A percentile compares a stretch with the other conserved stretches of the same genome.
phyloP scores from a whole-genome alignment of 129 eudicot species.

The sunflower (Helianthus annuus) region DNA sequence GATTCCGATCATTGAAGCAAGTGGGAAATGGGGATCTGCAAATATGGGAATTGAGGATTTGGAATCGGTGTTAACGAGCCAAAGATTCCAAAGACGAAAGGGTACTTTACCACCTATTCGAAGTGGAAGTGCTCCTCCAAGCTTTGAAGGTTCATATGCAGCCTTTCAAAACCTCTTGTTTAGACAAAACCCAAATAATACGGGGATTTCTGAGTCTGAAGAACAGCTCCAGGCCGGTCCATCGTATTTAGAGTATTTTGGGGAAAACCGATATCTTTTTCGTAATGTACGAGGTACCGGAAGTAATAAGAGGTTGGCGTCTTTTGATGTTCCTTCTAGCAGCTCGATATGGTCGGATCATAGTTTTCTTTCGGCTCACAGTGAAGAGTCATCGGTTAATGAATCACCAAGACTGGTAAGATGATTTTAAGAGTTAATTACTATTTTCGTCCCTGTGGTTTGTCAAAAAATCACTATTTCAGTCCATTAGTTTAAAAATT shows the following conservation, averaged over 20 bases:
- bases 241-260: constrained; percentile 40
- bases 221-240: constrained; percentile 45
- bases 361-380: constrained; percentile 56
- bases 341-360: constrained; percentile 35
- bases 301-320: constrained; percentile 34
- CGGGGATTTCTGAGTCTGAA: constrained; percentile 33
- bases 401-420: constrained; percentile 40
- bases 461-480: too few species aligned
- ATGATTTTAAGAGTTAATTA: too few species aligned
- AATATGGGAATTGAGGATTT: constrained; percentile 55
- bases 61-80: constrained; percentile 47
- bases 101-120: constrained; percentile 48
- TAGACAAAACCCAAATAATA: constrained; percentile 19
- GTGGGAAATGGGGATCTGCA: constrained; percentile 50
- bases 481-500: too few species aligned
- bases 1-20: constrained; percentile 47
- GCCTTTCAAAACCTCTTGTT: constrained; percentile 57
- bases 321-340: constrained; percentile 42
- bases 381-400: constrained; percentile 64
- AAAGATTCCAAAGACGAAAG: constrained; percentile 40
- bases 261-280: constrained; percentile 31
- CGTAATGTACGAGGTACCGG: constrained; percentile 29
- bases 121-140: constrained; percentile 88
- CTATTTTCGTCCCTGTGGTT: too few species aligned
- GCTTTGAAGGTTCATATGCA: constrained; percentile 74